Conservation (phyloP, 371 early-diverging fungal species). For the Paraphysoderma sedebokerense region DNA sequence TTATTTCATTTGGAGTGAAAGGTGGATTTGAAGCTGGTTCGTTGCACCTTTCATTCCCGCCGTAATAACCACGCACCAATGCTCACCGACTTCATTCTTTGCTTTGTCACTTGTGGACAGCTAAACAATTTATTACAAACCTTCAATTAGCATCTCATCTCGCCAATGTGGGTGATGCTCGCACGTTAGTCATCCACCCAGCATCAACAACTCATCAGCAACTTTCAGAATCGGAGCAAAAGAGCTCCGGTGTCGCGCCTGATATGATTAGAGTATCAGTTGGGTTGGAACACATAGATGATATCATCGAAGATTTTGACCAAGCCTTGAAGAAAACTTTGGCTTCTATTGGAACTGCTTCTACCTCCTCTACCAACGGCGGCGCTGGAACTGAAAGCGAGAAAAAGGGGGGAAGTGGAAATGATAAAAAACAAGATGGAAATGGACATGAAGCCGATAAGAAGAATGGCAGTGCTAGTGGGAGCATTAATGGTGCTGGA, state of each 20-base stretch:
- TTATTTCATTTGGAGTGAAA: slow-evolving; percentile 65
- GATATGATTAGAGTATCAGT: slow-evolving; percentile 73
- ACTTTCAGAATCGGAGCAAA: slow-evolving; percentile 57
- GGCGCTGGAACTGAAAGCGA: no score
- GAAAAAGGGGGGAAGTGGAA: no score
- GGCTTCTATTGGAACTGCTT: no score
- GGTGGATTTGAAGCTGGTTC: slow-evolving; percentile 38
- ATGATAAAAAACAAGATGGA: no score
- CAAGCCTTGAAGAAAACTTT: slow-evolving; percentile 7
- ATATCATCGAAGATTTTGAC: slow-evolving; percentile 61
- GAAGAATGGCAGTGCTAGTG: no score
- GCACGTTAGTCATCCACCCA: slow-evolving; percentile 71
- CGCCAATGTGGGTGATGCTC: slow-evolving; percentile 80
- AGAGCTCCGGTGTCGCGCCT: slow-evolving; percentile 51
- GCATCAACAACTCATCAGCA: slow-evolving; percentile 73
- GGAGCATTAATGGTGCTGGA: no score
- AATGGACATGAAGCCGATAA: no score
- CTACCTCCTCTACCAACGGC: no score
- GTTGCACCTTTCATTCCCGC: no score
- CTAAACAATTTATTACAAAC: slow-evolving; percentile 39
- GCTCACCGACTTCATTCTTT: no score
- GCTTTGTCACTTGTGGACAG: no score
- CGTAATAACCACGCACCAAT: no score
- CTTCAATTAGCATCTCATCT: slow-evolving; percentile 63
- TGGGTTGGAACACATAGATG: slow-evolving; percentile 80